These are phyloP conservation scores for Blastobotrys proliferans DNA, from an alignment of 1,139 yeast genomes.

Conservation along the genomic window DNA sequence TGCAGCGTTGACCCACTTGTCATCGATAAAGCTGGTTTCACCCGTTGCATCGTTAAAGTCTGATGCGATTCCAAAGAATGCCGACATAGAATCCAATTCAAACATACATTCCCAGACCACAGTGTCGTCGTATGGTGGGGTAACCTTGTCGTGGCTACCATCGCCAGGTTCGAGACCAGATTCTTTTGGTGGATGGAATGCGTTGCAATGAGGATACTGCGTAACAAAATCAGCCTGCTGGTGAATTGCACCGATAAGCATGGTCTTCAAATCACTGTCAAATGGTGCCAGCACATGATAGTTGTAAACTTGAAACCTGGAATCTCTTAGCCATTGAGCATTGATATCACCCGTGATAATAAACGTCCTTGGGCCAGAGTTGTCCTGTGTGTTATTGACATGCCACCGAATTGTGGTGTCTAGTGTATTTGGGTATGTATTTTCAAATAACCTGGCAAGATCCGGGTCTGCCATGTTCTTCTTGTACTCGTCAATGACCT, in stretches of 20 bases:
- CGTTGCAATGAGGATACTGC: conserved; percentile 78
- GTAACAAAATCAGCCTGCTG: conserved; percentile 66
- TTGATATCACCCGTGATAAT: conserved; percentile 84
- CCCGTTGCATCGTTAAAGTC: conserved; percentile 58
- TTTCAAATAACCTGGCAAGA: conserved; percentile 70
- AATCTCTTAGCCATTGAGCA: conserved; percentile 87
- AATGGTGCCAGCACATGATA: conserved; percentile 56
- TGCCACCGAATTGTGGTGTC: conserved; percentile 87
- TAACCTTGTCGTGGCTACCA: conserved; percentile 48
- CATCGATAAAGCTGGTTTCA: conserved; percentile 49
- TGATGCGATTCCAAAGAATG: conserved; percentile 69
- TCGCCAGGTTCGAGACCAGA: conserved; percentile 10
- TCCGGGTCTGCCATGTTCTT: conserved; percentile 54
- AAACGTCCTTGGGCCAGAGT: conserved; percentile 50
- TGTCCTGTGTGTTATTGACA: conserved; percentile 31
- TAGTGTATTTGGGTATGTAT: conserved; percentile 79
- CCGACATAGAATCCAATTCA: conserved; percentile 81
- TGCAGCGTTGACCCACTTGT: conserved; percentile 59
- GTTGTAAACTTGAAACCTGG: conserved; percentile 76
- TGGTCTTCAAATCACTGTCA: conserved; percentile 46
- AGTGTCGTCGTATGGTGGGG: conserved; percentile 65
- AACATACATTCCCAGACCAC: conserved; percentile 85
- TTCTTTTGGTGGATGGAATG: conserved; percentile 78
- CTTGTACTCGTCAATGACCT: conserved; percentile 50
- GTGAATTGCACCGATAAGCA: conserved; percentile 74